Conservation (phyloP, 2,329 filamentous ascomycete genomes). For the Arthrobotrys sphaeroides region DNA sequence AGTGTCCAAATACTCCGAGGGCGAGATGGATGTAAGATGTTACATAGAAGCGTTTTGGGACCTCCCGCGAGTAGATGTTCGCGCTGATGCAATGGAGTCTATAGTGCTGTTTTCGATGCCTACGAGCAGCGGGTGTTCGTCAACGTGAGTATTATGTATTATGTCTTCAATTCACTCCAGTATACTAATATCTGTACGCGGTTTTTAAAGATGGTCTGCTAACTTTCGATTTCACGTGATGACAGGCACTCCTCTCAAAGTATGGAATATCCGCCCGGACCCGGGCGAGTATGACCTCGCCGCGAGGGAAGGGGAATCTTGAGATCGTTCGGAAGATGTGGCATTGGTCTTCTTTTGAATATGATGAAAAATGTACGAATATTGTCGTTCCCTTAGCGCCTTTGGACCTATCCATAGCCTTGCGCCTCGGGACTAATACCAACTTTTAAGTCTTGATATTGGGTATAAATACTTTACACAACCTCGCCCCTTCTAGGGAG, state of each 20-base stretch:
- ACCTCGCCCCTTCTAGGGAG: slow-evolving; percentile 18
- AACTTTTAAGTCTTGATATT: slow-evolving; percentile 25
- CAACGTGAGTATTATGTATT: slow-evolving; percentile 20
- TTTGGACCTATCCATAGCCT: too few species aligned
- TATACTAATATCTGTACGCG: too few species aligned
- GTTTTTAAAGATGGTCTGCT: too few species aligned
- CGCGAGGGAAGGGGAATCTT: slow-evolving; percentile 38
- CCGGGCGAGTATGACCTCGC: slow-evolving; percentile 33
- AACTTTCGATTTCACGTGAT: neutral
- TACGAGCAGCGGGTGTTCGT: slow-evolving; percentile 41
- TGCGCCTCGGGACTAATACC: neutral
- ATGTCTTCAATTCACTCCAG: too few species aligned
- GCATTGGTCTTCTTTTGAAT: slow-evolving; percentile 52
- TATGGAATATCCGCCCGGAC: slow-evolving; percentile 44
- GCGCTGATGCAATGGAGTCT: neutral
- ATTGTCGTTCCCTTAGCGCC: neutral
- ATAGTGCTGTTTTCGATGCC: slow-evolving; percentile 44
- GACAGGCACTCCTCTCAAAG: slow-evolving; percentile 25
- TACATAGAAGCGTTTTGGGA: neutral
- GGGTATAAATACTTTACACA: slow-evolving; percentile 41
- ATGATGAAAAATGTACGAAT: slow-evolving; percentile 44
- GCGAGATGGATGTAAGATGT: slow-evolving; percentile 45
- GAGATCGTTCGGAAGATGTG: slow-evolving; percentile 52
- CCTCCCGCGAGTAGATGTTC: neutral
- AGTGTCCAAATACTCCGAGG: slow-evolving; percentile 16